Conservation (phyloP, 192 early-diverging fungal genomes). For the Coemansia sp. region DNA sequence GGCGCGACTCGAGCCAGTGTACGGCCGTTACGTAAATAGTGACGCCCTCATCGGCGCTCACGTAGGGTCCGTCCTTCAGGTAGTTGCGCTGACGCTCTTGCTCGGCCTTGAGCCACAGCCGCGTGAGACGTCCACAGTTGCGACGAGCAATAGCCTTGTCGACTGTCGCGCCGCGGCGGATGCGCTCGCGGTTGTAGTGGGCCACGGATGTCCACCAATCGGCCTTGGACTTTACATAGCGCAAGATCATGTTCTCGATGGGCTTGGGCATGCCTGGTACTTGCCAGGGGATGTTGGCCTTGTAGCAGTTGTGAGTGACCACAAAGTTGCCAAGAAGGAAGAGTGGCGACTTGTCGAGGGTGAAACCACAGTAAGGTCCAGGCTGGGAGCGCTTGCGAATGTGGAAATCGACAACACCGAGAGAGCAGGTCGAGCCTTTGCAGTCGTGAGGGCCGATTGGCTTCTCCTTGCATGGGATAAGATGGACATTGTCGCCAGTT, state of each 20-base stretch:
- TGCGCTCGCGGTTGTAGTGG: slow-evolving; percentile 99
- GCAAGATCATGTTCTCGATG: slow-evolving; percentile 98
- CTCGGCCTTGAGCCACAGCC: slow-evolving; percentile 98
- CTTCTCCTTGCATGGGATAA: slow-evolving; percentile 16
- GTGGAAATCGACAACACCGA: slow-evolving; percentile 4
- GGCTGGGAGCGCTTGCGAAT: slow-evolving; percentile 4
- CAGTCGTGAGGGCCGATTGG: background rate
- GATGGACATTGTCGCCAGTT: slow-evolving; percentile 14
- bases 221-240: slow-evolving; percentile 99
- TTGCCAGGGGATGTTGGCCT: slow-evolving; percentile 99
- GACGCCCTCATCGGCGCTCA: slow-evolving; percentile 96
- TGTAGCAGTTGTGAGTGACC: slow-evolving; percentile 72
- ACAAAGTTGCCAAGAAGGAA: slow-evolving; percentile 41
- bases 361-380: slow-evolving; percentile 34
- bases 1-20: slow-evolving; percentile 97
- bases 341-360: slow-evolving; percentile 32
- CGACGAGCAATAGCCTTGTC: slow-evolving; percentile 99
- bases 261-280: slow-evolving; percentile 97
- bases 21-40: slow-evolving; percentile 98
- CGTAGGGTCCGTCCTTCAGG: slow-evolving; percentile 98
- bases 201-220: slow-evolving; percentile 99
- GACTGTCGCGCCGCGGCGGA: slow-evolving; percentile 96
- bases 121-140: slow-evolving; percentile 97
- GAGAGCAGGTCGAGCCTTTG: background rate
- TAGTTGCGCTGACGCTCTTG: slow-evolving; percentile 99